phyloP scores from a whole-genome alignment of 768 basidiomycete genomes.

The Mycena latifolia region DNA sequence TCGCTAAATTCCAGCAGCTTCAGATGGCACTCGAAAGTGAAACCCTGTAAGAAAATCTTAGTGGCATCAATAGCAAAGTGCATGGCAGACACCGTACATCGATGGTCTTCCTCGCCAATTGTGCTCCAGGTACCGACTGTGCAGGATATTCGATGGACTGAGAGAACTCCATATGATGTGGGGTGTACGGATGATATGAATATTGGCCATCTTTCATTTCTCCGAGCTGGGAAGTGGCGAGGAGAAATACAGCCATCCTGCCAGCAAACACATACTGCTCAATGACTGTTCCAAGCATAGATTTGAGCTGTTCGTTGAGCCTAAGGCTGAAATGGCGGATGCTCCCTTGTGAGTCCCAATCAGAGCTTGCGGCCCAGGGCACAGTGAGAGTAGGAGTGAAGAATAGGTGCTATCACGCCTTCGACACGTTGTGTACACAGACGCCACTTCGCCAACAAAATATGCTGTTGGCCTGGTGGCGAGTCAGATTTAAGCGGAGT shows the following conservation, averaged over 20 bases:
- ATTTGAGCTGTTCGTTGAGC: constrained; percentile 6
- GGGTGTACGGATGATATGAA: not conserved
- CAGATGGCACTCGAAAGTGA: constrained; percentile 1
- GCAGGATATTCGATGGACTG: too few species aligned
- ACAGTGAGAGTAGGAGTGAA: not conserved
- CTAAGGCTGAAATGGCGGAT: constrained; percentile 11
- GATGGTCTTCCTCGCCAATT: not conserved
- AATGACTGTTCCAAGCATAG: not conserved
- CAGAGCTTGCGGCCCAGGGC: constrained; percentile 7
- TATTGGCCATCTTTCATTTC: not conserved
- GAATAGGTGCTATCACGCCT: not conserved
- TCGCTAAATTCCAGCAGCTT: not conserved
- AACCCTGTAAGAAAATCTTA: not conserved
- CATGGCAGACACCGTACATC: not conserved
- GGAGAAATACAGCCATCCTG: not conserved
- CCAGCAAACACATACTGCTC: constrained; percentile 9
- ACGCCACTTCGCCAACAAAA: constrained; percentile 20
- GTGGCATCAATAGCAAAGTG: too few species aligned
- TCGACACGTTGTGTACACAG: constrained; percentile 10
- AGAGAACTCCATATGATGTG: not conserved
- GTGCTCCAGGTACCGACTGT: not conserved
- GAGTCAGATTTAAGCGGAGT: not conserved
- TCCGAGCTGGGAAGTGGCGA: not conserved
- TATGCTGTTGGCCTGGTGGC: constrained; percentile 13
- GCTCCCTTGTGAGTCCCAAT: not conserved